These are phyloP conservation scores for Pseudodiploospora longispora DNA, from an alignment of 2,329 filamentous ascomycete genomes.

Conservation along the genomic window DNA sequence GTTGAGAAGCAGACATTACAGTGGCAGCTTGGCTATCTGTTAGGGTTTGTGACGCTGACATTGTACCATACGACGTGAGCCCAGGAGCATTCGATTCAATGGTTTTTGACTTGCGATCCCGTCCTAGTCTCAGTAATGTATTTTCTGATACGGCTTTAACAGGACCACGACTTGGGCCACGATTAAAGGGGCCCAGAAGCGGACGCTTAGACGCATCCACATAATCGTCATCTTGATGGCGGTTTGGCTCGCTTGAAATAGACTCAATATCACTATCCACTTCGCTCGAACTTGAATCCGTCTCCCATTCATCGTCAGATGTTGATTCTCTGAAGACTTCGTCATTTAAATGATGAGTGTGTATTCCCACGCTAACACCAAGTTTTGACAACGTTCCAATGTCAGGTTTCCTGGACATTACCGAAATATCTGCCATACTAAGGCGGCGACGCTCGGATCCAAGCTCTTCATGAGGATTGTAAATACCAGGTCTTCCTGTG, in stretches of 20 bases:
- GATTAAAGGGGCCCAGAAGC: constrained; percentile 12
- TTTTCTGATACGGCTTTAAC: constrained; percentile 3
- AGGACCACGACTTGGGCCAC: neutral
- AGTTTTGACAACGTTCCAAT: constrained; percentile 44
- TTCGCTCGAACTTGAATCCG: constrained; percentile 22
- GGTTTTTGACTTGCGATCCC: constrained; percentile 9
- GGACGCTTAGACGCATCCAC: constrained; percentile 13
- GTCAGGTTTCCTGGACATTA: constrained; percentile 53
- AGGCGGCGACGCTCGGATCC: constrained; percentile 25
- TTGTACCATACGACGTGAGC: constrained; percentile 24
- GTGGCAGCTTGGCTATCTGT: neutral
- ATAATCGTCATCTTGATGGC: no score
- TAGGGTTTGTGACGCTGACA: constrained; percentile 18
- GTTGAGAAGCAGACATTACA: constrained; percentile 4
- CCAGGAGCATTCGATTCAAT: constrained; percentile 7
- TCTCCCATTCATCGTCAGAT: constrained; percentile 22
- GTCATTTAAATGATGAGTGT: constrained; percentile 62
- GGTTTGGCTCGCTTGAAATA: no score
- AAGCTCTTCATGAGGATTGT: constrained; percentile 31
- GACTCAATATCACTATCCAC: constrained; percentile 15
- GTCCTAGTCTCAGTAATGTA: constrained; percentile 11
- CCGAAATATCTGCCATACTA: constrained; percentile 52
- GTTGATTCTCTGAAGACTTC: constrained; percentile 43
- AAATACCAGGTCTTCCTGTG: constrained; percentile 33
- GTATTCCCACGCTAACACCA: constrained; percentile 64